Evolutionary conservation across 1,284 basidiomycete genomes (phyloP), one percentile per base, ranked within the genome.

Genomic region (Stygiomarasmius scandens): DNA sequence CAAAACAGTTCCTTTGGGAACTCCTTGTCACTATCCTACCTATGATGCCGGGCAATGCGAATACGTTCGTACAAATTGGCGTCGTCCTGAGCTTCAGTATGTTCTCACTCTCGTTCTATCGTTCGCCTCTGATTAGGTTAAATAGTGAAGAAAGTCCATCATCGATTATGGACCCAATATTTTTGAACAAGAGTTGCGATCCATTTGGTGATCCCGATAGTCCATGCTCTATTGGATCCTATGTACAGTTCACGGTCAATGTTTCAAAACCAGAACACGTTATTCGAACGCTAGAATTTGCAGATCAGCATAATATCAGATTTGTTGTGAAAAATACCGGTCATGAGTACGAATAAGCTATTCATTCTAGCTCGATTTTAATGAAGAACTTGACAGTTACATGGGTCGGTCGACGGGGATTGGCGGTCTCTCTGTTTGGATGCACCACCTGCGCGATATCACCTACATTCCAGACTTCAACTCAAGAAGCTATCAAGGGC

Each of bases 281-380:
- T 14, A 54, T 61, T 19, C 58, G 61, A 25, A 63, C 64, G 3
- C 27, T 67, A 20, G 53, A 59, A 3, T 69, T 69, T 47, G 63
- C 58, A 6, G 59, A 62, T 24, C 52, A 56, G 29, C 56, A 66
- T 34, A 65, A 67, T 44, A 59, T 69, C 20, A 62, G 66, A 3
- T 63, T 69, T 36, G 63, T 67, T 8, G 55, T 67, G 11, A 60
- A 59, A 20, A 66, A 66, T 48, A 66, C 67, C 2, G 67, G 67
- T 10, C 67, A 68, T 53, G 67, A 68, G 59, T 66, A 44, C 2
- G 61, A n/a, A n/a, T n/a, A n/a, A 60, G 5, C 27, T 41, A 23
- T 22, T 20, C 25, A 8, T 44, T 50, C 23, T 38, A 6, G 5
- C 29, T 32, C 19, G 14, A 19, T 23, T 20, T 29, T 41, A 12